Evolutionary conservation across 352 stramenopile genomes (phyloP), one percentile per base, ranked within the genome.

Genomic region (Pythium scleroteichum): DNA sequence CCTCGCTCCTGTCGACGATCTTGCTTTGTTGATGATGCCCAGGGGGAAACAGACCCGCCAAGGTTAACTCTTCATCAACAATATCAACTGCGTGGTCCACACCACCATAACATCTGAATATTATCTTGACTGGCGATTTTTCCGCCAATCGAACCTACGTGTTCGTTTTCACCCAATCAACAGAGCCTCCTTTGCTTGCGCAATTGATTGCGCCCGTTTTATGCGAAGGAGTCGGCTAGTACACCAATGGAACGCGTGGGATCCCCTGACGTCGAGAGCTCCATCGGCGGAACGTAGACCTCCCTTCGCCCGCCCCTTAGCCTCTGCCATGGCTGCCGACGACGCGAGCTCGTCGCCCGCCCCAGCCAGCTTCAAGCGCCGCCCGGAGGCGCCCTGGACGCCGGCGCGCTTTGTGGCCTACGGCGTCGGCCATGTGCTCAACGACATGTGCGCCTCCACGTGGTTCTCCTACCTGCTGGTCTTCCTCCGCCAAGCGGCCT

Each of bases 401-500:
- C 62, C 69, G 8, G 50, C 64, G 41, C 76, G 76, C 45, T 91
- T 82, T 59, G 52, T 95, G 9, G 72, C 82, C 4, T 95, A 95
- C 51, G 83, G 80, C 59, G 84, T 95, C 4, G 86, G 86, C 56
- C 83, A 95, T 53, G 84, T 95, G 27, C 75, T 93, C 10, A 95
- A 95, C 62, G 86, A 95, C 66, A 92, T 95, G 85, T 95, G 86
- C 63, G 86, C 86, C 22, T 90, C 82, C 46, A 92, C 82, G 53
- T 95, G 86, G 86, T 95, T 95, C 72, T 91, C 79, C 17, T 95
- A 95, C 62, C 67, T 95, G 38, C 80, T 95, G 35, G 82, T 94
- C 13, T 95, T 93, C 64, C 69, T 94, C 42, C 73, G 78, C 4
- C 64, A 87, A 47, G 72, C 75, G 14, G 84, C 77, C 20, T 60